These are phyloP conservation scores for Cryphonectria carpinicola DNA, from an alignment of 2,329 filamentous ascomycete genomes.

Conservation along the genomic window DNA sequence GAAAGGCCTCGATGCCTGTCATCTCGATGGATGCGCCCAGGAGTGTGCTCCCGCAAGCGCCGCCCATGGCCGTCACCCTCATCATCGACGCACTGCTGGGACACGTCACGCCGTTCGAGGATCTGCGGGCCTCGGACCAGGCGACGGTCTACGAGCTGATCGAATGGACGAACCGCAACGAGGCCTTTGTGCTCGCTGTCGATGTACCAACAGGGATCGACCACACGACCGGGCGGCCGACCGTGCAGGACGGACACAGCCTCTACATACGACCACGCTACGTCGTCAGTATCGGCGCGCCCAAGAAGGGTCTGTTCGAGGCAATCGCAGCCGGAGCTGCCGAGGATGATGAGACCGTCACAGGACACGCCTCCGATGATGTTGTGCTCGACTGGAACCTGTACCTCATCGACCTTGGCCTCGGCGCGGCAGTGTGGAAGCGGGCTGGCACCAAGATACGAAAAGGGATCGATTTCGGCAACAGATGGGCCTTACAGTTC, in stretches of 20 bases:
- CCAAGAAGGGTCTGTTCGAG: conserved; percentile 81
- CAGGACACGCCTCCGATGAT: conserved; percentile 46
- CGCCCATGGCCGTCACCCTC: conserved; percentile 71
- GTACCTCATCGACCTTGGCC: conserved; percentile 84
- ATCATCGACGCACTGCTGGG: conserved; percentile 90
- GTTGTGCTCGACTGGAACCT: conserved; percentile 68
- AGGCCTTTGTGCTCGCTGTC: conserved; percentile 81
- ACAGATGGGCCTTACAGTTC: conserved; percentile 81
- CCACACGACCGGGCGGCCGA: conserved; percentile 71
- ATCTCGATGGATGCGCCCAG: conserved; percentile 43
- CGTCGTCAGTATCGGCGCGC: conserved; percentile 83
- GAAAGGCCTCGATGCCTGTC: conserved; percentile 47
- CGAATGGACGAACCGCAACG: conserved; percentile 89
- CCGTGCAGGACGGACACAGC: conserved; percentile 72
- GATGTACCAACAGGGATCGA: conserved; percentile 90
- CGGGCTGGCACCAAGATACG: conserved; percentile 81
- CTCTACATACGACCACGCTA: conserved; percentile 82
- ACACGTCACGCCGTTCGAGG: conserved; percentile 85
- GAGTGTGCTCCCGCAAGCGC: conserved; percentile 45
- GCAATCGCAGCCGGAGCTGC: conserved; percentile 68
- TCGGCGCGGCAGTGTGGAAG: conserved; percentile 81
- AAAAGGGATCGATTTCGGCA: conserved; percentile 86
- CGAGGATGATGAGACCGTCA: conserved; percentile 44
- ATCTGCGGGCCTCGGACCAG: conserved; percentile 81
- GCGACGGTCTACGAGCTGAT: conserved; percentile 86